A percentile compares a stretch with the other conserved stretches of the same genome.
Conservation (phyloP, 164 flowering plant species). For the Nymphaea colorata region DNA sequence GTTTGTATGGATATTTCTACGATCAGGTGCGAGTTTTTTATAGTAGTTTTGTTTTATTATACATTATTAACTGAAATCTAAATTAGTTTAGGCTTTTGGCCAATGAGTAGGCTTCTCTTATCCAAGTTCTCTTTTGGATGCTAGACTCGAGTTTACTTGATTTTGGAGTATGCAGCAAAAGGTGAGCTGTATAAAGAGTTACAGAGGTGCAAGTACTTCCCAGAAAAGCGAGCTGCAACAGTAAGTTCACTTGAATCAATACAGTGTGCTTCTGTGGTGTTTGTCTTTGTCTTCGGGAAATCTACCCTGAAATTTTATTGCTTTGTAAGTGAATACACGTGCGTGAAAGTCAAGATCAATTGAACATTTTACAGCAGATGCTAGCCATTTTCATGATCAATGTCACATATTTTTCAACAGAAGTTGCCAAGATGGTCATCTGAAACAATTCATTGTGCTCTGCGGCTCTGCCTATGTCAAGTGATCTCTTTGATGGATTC, state of each 20-base stretch:
- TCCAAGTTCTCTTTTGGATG: conserved; percentile 1
- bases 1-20: conserved; percentile 90
- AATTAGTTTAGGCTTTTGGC: not conserved
- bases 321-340: too few species aligned
- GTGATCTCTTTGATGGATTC: too few species aligned
- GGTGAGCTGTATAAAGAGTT: conserved; percentile 94
- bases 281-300: not conserved
- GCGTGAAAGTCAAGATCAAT: too few species aligned
- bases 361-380: too few species aligned
- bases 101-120: not conserved
- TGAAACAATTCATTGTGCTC: too few species aligned
- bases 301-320: too few species aligned
- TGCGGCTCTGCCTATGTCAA: too few species aligned
- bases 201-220: conserved; percentile 86
- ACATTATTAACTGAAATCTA: not conserved
- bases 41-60: too few species aligned
- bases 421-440: too few species aligned
- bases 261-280: not conserved
- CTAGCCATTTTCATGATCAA: too few species aligned
- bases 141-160: conserved; percentile 91
- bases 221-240: conserved; percentile 94
- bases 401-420: too few species aligned
- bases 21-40: conserved; percentile 51
- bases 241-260: conserved; percentile 30
- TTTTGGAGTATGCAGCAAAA: conserved; percentile 88